Conservation (phyloP, 2,329 filamentous ascomycete genomes). For the Cladosporium colombiae region DNA sequence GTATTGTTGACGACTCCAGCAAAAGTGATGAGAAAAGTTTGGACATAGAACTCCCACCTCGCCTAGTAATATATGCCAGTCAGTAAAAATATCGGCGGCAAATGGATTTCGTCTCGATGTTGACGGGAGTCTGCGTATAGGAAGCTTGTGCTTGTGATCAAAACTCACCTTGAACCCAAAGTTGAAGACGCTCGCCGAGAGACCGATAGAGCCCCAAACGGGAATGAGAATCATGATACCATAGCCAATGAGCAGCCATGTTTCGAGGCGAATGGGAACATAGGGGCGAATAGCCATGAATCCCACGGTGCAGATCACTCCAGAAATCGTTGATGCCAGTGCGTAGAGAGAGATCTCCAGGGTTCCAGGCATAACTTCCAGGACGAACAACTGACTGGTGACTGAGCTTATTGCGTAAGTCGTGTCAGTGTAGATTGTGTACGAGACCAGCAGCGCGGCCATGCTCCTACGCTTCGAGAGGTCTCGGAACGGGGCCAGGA, state of each 20-base stretch:
- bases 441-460: conserved; percentile 18
- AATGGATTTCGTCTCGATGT: background rate
- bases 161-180: background rate
- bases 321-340: conserved; percentile 15
- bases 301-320: conserved; percentile 13
- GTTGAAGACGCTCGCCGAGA: background rate
- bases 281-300: conserved; percentile 16
- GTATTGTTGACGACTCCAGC: conserved; percentile 17
- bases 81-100: background rate
- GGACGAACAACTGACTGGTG: conserved; percentile 17
- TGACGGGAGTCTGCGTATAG: background rate
- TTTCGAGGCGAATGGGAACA: conserved; percentile 1
- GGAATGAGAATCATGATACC: background rate
- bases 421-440: conserved; percentile 21
- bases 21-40: conserved; percentile 15
- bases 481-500: conserved; percentile 18
- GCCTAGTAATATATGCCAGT: background rate
- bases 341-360: conserved; percentile 21
- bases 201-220: background rate
- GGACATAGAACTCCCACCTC: conserved; percentile 2
- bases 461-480: conserved; percentile 20
- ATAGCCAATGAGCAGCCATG: background rate
- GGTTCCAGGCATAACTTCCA: conserved; percentile 18
- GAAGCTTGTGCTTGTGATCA: background rate
- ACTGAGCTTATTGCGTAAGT: conserved; percentile 20